Percentiles rank a stretch among this genome's conserved stretches.
Evolutionary conservation across 2,329 filamentous ascomycete genomes (phyloP).

Genomic region (Botrytis fragariae): DNA sequence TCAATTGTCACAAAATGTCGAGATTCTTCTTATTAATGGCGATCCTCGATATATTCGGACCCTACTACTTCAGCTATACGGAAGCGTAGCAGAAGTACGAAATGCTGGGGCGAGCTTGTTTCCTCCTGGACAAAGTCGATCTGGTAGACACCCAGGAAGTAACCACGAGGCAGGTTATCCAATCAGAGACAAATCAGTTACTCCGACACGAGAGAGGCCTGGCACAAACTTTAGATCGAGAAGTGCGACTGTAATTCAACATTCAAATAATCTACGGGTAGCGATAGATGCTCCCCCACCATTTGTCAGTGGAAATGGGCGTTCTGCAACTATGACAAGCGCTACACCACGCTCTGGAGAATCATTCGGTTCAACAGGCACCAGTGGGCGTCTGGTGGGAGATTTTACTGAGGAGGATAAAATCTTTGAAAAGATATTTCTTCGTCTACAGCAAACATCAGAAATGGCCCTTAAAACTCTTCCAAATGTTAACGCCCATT

Average conservation of each 20-base stretch:
- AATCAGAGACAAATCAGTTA: conserved; percentile 52
- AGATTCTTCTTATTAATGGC: conserved; percentile 62
- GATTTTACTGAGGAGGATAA: conserved; percentile 75
- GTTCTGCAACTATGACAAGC: conserved; percentile 48
- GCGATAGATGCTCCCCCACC: conserved; percentile 53
- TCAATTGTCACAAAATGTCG: conserved; percentile 58
- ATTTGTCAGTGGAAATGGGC: conserved; percentile 49
- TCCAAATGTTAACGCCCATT: conserved; percentile 66
- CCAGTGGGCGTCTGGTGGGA: conserved; percentile 36
- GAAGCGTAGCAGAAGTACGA: conserved; percentile 65
- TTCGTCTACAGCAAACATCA: conserved; percentile 70
- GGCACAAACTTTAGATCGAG: conserved; percentile 37
- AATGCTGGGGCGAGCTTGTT: conserved; percentile 36
- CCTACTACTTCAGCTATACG: conserved; percentile 61
- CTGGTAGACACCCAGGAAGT: conserved; percentile 23
- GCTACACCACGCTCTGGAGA: conserved; percentile 80
- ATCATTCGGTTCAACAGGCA: conserved; percentile 60
- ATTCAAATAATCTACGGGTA: conserved; percentile 46
- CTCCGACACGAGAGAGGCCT: conserved; percentile 52
- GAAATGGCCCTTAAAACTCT: conserved; percentile 71
- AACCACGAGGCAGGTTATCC: conserved; percentile 51
- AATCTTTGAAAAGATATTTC: conserved; percentile 78
- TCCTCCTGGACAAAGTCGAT: conserved; percentile 21
- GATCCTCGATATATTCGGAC: conserved; percentile 66
- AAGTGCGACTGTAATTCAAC: conserved; percentile 38